phyloP scores from a whole-genome alignment of 2,329 filamentous ascomycete species.

The Dactylonectria estremocensis region DNA sequence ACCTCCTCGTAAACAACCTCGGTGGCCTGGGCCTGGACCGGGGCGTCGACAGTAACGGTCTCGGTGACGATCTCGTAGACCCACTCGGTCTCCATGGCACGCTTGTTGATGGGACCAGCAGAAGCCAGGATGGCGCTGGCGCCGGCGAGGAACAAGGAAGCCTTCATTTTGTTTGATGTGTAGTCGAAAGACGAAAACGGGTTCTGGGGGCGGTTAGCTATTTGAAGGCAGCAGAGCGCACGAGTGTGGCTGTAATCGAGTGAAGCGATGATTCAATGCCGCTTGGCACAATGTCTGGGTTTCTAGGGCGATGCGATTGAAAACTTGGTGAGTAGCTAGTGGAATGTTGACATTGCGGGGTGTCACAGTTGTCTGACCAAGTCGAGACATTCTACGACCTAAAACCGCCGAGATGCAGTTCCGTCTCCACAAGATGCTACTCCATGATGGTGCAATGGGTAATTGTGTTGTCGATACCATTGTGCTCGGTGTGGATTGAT shows the following conservation, averaged over 20 bases:
- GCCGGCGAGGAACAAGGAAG: constrained; percentile 61
- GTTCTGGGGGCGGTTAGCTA: constrained; percentile 44
- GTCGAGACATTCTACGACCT: constrained; percentile 17
- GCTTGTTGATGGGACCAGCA: constrained; percentile 60
- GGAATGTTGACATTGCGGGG: constrained; percentile 22
- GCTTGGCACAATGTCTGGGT: constrained; percentile 40
- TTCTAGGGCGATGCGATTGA: neutral
- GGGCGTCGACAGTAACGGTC: constrained; percentile 59
- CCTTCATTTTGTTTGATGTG: constrained; percentile 63
- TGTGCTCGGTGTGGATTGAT: neutral
- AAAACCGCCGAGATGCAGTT: constrained; percentile 1
- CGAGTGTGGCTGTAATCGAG: constrained; percentile 37
- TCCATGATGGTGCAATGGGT: neutral
- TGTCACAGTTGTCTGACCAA: constrained; percentile 12
- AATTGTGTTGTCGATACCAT: neutral
- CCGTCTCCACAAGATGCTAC: neutral
- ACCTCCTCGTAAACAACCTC: constrained; percentile 46
- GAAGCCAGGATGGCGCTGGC: constrained; percentile 63
- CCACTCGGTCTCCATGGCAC: constrained; percentile 57
- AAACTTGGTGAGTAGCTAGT: neutral
- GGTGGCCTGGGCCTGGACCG: constrained; percentile 36
- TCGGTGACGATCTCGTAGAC: constrained; percentile 61
- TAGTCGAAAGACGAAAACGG: constrained; percentile 29
- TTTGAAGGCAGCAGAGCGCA: constrained; percentile 32
- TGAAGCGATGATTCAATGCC: constrained; percentile 33